Conservation (phyloP, 805 yeast species). For the Kluyveromyces nonfermentans region DNA sequence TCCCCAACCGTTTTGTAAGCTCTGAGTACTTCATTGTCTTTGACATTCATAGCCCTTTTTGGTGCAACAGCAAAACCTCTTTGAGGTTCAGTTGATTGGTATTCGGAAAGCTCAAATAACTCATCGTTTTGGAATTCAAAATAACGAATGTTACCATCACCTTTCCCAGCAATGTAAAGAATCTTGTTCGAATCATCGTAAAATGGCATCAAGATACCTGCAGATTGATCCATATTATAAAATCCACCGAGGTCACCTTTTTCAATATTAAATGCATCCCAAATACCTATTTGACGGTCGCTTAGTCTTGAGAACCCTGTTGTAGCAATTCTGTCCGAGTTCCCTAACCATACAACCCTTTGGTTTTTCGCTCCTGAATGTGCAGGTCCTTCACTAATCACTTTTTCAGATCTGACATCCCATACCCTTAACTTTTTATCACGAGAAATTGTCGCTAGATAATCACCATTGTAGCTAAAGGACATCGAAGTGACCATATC, state of each 20-base stretch:
- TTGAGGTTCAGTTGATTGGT: constrained; percentile 82
- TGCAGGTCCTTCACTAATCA: constrained; percentile 77
- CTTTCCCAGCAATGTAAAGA: constrained; percentile 89
- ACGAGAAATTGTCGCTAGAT: constrained; percentile 80
- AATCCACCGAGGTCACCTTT: constrained; percentile 88
- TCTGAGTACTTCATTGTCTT: constrained; percentile 75
- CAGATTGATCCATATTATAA: constrained; percentile 74
- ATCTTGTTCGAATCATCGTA: constrained; percentile 75
- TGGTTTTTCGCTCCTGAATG: constrained; percentile 90
- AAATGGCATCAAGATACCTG: constrained; percentile 90
- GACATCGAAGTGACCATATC: constrained; percentile 90
- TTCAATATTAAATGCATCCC: constrained; percentile 71
- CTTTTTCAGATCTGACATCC: constrained; percentile 71
- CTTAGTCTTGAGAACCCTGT: constrained; percentile 91
- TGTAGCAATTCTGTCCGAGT: constrained; percentile 73
- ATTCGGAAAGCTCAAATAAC: constrained; percentile 79
- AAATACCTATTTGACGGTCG: constrained; percentile 90
- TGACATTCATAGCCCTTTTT: constrained; percentile 64
- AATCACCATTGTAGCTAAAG: constrained; percentile 82
- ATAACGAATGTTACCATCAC: constrained; percentile 95
- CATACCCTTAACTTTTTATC: constrained; percentile 87
- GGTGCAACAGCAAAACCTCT: constrained; percentile 93
- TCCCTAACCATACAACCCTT: constrained; percentile 86
- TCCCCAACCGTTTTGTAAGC: constrained; percentile 86
- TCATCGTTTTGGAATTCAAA: constrained; percentile 83